Base-by-base conservation (phyloP, 164 flowering plant genomes). In the Vitis riparia region DNA sequence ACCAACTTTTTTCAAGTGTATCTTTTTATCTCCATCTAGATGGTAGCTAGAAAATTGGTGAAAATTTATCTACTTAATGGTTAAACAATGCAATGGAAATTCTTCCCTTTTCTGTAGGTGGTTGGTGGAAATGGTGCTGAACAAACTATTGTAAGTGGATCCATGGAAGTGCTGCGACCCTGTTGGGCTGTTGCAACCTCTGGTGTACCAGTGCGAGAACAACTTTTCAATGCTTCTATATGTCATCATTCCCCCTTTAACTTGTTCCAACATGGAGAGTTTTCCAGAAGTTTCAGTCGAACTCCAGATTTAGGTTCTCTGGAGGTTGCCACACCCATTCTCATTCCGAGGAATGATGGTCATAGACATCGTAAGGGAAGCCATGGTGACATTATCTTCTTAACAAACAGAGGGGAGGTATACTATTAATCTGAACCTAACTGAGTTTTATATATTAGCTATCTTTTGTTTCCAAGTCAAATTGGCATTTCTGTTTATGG, bases 101-200 rank as follows among this genome's bases (percentile, higher is more conserved):
- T 49, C 10, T 44, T 75, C 62, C 48, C 48, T 59, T 57, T 8
- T 65, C 30, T 71, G 65, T 70, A 96, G 99, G 98, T 85, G 71
- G 97, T 96, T 71, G 98, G 99, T 8, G 94, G 93, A 71, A 87
- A 92, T 89, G 97, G 97, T 79, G 95, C 90, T 61, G 97, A 93
- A 69, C 88, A 85, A 81, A 88, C 91, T 73, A 94, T 96, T 75
- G 88, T 91, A 15, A 93, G 91, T 78, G 98, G 98, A 75, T 96
- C 99, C 51, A 93, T 89, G 97, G 99, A 96, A 73, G 95, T 96
- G 57, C 81, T 96, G 48, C 82, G 85, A 44, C 98, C 99, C 27
- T 96, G 99, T 77, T 96, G 97, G 98, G 99, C 99, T 55, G 84
- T 92, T 62, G 97, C 99, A 67, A 92, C 97, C 48, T 93, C 97